phyloP scores from a whole-genome alignment of 352 stramenopile genomes.

The Sclerospora graminicola region DNA sequence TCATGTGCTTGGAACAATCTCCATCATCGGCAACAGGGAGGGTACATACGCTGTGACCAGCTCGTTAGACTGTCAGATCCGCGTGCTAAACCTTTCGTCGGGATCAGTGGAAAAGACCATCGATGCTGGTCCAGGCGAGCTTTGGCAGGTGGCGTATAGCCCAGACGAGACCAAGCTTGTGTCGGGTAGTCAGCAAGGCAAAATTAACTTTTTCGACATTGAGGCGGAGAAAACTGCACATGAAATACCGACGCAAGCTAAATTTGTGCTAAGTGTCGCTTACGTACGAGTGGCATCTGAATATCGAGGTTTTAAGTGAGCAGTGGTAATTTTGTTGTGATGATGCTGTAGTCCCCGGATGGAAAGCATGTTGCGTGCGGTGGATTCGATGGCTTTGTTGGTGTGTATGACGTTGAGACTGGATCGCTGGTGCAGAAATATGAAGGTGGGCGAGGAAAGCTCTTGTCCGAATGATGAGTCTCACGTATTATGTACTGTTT shows the following conservation, averaged over 20 bases:
- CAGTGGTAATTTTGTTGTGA: neutral
- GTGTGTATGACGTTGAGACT: conserved; percentile 79
- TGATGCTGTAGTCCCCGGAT: conserved; percentile 53
- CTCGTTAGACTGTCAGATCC: conserved; percentile 78
- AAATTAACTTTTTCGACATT: conserved; percentile 83
- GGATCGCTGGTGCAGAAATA: conserved; percentile 77
- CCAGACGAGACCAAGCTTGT: conserved; percentile 73
- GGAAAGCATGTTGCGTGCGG: conserved; percentile 77
- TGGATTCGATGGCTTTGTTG: conserved; percentile 73
- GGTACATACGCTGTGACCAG: conserved; percentile 67
- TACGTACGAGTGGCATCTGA: conserved; percentile 32
- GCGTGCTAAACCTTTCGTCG: conserved; percentile 61
- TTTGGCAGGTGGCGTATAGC: conserved; percentile 83
- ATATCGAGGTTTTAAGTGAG: neutral
- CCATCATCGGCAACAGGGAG: conserved; percentile 72
- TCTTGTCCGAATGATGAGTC: neutral
- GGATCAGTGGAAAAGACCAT: conserved; percentile 76
- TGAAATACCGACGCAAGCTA: conserved; percentile 59
- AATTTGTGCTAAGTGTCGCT: conserved; percentile 70
- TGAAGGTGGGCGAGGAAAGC: conserved; percentile 32
- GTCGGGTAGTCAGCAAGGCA: conserved; percentile 75
- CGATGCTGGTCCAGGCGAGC: conserved; percentile 75
- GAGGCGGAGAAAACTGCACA: conserved; percentile 68
- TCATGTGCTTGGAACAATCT: conserved; percentile 80
- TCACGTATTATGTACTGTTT: conserved; percentile 3